Percentiles rank a stretch among this genome's conserved stretches.
Evolutionary conservation across 495 filamentous ascomycete species (phyloP).

Genomic region (Talaromyces nanjingensis): DNA sequence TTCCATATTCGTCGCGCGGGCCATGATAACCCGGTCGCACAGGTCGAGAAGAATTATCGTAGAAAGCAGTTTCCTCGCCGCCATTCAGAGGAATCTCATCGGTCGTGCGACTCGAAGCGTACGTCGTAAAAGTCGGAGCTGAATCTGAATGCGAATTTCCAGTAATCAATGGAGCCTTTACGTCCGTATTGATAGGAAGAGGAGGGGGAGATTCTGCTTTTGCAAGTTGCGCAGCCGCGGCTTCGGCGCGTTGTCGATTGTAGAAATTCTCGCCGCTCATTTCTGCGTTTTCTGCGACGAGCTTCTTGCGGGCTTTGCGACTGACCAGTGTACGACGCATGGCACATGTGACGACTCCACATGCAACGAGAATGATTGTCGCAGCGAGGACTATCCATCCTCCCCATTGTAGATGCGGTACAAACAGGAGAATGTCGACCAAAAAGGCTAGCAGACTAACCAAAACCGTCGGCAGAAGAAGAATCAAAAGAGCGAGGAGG

Average conservation of each 20-base stretch:
- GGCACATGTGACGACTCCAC: slow-evolving; percentile 85
- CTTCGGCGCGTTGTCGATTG: slow-evolving; percentile 55
- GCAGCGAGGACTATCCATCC: slow-evolving; percentile 92
- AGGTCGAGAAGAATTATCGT: neutral
- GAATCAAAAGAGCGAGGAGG: slow-evolving; percentile 73
- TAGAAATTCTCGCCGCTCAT: slow-evolving; percentile 95
- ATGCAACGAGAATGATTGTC: slow-evolving; percentile 77
- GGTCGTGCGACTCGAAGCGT: slow-evolving; percentile 56
- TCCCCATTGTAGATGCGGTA: slow-evolving; percentile 89
- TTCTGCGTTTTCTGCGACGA: slow-evolving; percentile 86
- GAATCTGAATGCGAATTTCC: slow-evolving; percentile 26
- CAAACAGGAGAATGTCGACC: slow-evolving; percentile 91
- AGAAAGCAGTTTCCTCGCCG: neutral
- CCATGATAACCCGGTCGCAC: slow-evolving; percentile 22
- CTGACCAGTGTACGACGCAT: slow-evolving; percentile 93
- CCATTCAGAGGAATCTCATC: slow-evolving; percentile 65
- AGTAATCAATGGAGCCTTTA: slow-evolving; percentile 44
- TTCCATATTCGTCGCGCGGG: slow-evolving; percentile 64
- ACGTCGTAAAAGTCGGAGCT: slow-evolving; percentile 68
- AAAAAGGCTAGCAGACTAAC: slow-evolving; percentile 83
- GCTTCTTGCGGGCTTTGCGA: slow-evolving; percentile 82
- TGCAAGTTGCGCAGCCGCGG: slow-evolving; percentile 31
- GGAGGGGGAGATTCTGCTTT: slow-evolving; percentile 37
- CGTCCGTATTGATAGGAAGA: slow-evolving; percentile 36
- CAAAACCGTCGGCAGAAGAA: slow-evolving; percentile 78